Evolutionary conservation across 2,329 filamentous ascomycete species (phyloP).

Genomic region (Ophiostoma populinum): DNA sequence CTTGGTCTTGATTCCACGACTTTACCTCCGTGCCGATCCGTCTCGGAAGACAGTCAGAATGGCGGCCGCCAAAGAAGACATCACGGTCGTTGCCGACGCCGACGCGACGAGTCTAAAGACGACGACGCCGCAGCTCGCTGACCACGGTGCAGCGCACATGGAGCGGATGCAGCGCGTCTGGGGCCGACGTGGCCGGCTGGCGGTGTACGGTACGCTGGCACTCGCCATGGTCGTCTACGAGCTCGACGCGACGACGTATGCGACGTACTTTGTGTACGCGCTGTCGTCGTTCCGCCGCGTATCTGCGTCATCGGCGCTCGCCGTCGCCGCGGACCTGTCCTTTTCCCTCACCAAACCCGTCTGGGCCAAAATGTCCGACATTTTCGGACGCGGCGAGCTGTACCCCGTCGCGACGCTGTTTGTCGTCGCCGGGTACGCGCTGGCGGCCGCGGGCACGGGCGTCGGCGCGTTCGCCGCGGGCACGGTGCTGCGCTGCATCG

Average conservation of each 20-base stretch:
- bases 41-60: no score
- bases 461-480: slow-evolving; percentile 35
- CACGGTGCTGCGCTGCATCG: slow-evolving; percentile 40
- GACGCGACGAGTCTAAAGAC: no score
- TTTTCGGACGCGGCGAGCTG: slow-evolving; percentile 44
- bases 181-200: slow-evolving; percentile 7
- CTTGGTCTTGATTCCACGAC: no score
- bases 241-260: slow-evolving; percentile 16
- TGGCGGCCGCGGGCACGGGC: slow-evolving; percentile 34
- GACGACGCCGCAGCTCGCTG: no score
- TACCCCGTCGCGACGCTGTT: slow-evolving; percentile 36
- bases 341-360: slow-evolving; percentile 40
- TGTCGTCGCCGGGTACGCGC: slow-evolving; percentile 39
- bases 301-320: slow-evolving; percentile 15
- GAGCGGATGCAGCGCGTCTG: slow-evolving; percentile 8
- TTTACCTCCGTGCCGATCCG: no score
- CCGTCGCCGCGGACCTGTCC: slow-evolving; percentile 19
- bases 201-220: slow-evolving; percentile 4
- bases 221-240: slow-evolving; percentile 10
- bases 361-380: slow-evolving; percentile 42
- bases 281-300: slow-evolving; percentile 17
- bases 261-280: slow-evolving; percentile 18
- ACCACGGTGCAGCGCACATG: slow-evolving; percentile 6
- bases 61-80: no score
- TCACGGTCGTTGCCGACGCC: slow-evolving; percentile 4